Conservation (phyloP, 768 basidiomycete genomes). For the Suillus lakei region DNA sequence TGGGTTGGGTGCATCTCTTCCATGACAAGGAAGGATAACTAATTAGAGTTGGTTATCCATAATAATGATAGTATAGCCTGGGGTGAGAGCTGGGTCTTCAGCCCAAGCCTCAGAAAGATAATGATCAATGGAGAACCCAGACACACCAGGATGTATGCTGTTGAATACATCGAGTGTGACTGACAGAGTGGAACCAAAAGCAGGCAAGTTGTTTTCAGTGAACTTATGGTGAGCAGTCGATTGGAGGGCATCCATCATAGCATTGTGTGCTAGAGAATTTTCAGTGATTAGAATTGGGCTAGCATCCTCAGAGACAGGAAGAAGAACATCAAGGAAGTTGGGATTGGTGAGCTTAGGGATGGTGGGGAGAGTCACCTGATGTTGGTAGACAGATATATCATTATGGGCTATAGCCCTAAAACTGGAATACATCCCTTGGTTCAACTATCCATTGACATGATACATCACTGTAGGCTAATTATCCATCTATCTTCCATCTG, state of each 20-base stretch:
- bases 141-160: slow-evolving; percentile 35
- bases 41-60: no score
- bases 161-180: slow-evolving; percentile 63
- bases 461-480: no score
- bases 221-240: slow-evolving; percentile 45
- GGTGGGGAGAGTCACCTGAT: slow-evolving; percentile 56
- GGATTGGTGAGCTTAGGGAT: slow-evolving; percentile 63
- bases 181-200: slow-evolving; percentile 55
- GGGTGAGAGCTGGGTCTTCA: slow-evolving; percentile 60
- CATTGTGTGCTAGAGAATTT: slow-evolving; percentile 34
- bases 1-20: no score
- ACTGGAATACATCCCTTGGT: no score
- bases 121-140: slow-evolving; percentile 29
- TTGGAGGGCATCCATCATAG: slow-evolving; percentile 61
- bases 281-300: slow-evolving; percentile 5
- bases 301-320: slow-evolving; percentile 39
- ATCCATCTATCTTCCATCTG: no score
- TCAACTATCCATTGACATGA: no score
- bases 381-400: no score
- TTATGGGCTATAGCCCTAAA: no score
- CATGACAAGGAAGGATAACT: no score
- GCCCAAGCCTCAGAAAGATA: slow-evolving; percentile 58
- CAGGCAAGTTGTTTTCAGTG: slow-evolving; percentile 56
- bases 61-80: no score
- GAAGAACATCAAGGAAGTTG: slow-evolving; percentile 58